Conservation (phyloP, 2,329 filamentous ascomycete species). For the Cladosporium phlei region DNA sequence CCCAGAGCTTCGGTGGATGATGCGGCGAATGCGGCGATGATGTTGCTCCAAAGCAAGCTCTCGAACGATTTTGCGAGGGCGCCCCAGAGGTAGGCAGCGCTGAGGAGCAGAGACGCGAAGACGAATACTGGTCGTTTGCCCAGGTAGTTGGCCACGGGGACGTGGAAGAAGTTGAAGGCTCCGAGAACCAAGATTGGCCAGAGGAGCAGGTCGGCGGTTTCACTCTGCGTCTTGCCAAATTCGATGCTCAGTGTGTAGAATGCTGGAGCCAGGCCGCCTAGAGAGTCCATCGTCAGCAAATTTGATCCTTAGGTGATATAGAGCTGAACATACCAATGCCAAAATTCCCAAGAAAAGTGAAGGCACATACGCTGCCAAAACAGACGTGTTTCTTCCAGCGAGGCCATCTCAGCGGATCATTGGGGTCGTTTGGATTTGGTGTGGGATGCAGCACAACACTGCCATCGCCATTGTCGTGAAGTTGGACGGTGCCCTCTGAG, state of each 20-base stretch:
- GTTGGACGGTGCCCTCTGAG: conserved; percentile 37
- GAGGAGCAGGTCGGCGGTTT: conserved; percentile 38
- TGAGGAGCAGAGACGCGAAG: conserved; percentile 41
- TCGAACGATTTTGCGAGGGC: conserved; percentile 39
- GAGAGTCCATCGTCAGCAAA: background rate
- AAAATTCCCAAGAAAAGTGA: conserved; percentile 45
- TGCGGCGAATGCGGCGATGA: conserved; percentile 43
- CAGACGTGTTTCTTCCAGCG: conserved; percentile 44
- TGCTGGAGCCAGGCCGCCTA: conserved; percentile 40
- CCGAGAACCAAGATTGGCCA: conserved; percentile 46
- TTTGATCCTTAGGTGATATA: background rate
- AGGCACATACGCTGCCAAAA: conserved; percentile 43
- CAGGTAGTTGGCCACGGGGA: conserved; percentile 44
- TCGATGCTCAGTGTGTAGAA: conserved; percentile 42
- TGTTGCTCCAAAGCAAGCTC: conserved; percentile 43
- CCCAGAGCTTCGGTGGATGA: conserved; percentile 43
- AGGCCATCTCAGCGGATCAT: conserved; percentile 48
- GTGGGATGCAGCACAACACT: conserved; percentile 44
- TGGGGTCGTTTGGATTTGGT: conserved; percentile 42
- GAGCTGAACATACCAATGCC: conserved; percentile 29
- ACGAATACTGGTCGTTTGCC: conserved; percentile 48
- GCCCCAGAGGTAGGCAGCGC: conserved; percentile 45
- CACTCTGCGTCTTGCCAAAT: conserved; percentile 43
- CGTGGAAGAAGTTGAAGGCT: conserved; percentile 51
- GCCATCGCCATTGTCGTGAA: conserved; percentile 24